Base-by-base conservation (phyloP, 192 early-diverging fungal species). In the Lobosporangium transversale region DNA sequence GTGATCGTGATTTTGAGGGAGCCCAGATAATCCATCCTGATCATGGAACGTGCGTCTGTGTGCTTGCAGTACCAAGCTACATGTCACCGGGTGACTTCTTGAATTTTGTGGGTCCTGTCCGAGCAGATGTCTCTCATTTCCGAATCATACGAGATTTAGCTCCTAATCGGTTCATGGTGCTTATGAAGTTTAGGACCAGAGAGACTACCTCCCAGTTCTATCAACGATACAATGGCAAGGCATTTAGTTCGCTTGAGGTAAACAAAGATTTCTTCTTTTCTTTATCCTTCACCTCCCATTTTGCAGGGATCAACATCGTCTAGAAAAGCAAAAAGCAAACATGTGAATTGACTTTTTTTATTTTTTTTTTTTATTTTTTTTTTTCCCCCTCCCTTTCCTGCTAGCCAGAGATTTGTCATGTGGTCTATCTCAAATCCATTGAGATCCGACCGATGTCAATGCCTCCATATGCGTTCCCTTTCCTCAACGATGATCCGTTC, bases 41-140 rank as follows among this genome's bases (percentile, higher is more conserved):
- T 27, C 58, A 74, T 11, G 71, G 53, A 30, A 83, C 81, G 20
- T 66, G 87, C 18, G 75, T 98, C 6, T 88, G 89, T 53, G 86
- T 96, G 1, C 80, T 98, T 20, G 94, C 93, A 29, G 93, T 98
- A 3, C 97, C 97, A 0, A 84, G 88, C 0, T 96, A 94, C 78
- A 90, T 96, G 88, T 90, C 93, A 21, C 85, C 95, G 7, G 89
- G 92, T 6, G 97, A 98, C 78, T 94, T 98, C 82, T 74, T 98
- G 24, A 85, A 88, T 7, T 96, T 96, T 78, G 83, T 95, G 7
- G 93, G 91, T 5, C 80, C 92, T 10, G 86, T 88, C 23, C 79
- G 81, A 18, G 68, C 86, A n/a, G 79, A 80, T 33, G 91, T 97
- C 12, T 82, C 85, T 9, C 92, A 96, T 42, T 85, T 94, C 43